Base-by-base conservation (phyloP, 441 rosid genomes). In the Aleurites moluccanus region DNA sequence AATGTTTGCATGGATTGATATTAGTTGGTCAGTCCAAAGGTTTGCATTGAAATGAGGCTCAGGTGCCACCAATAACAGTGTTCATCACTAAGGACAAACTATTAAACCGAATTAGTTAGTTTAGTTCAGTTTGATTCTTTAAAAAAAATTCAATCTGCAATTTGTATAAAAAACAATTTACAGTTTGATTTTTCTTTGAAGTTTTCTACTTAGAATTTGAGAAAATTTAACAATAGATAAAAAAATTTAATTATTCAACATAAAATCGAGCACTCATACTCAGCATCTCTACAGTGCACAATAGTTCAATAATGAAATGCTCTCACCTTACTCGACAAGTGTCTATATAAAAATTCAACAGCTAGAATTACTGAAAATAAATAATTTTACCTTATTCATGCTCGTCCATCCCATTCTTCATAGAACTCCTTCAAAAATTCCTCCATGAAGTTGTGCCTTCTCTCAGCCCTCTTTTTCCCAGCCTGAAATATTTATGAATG, bases 371-470 rank as follows among this genome's bases (percentile, higher is more conserved):
- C 21, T 69, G 9, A 11, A 69, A 25, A 57, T 3, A 1, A 15
- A 63, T 64, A 62, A 25, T 16, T 9, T 33, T 67, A 72, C 76
- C 67, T 56, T 28, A 1, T 69, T 89, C 82, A 91, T 78, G 88
- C 87, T 75, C 72, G 85, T 28, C 94, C 94, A 72, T 88, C 86
- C 98, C 96, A 93, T 75, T 93, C 98, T 56, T 75, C 81, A 47
- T 85, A 84, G 77, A 93, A 93, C 75, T 91, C 90, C 69, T 83
- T 72, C 56, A 89, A 81, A 75, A 70, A 91, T 42, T 89, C 90
- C 69, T 83, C 88, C 96, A 90, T 91, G 80, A 93, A 89, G 73
- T 85, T 78, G 75, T 91, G 97, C 81, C 94, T 82, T 79, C 79
- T 88, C 90, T 91, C 89, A 3, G 94, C 96, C 84, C 91, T 89